phyloP scores from a whole-genome alignment of 129 eudicot genomes.

The Tagetes patula region DNA sequence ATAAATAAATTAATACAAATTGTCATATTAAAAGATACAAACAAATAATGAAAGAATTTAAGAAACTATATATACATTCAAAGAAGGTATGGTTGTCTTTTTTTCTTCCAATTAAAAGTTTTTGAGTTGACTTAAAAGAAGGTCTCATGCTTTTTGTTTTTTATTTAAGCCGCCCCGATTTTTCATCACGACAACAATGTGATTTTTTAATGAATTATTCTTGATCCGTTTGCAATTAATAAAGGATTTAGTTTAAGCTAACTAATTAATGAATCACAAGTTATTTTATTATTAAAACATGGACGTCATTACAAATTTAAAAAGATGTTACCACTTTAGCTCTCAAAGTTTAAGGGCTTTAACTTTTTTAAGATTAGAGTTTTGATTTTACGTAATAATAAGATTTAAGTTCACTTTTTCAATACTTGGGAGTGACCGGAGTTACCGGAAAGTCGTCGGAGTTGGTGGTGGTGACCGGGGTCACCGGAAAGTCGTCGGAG shows the following conservation, averaged over 20 bases:
- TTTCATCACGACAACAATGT: not conserved
- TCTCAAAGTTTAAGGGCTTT: no score
- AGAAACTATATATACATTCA: not conserved
- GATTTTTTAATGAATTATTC: not conserved
- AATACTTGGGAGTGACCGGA: no score
- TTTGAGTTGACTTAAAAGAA: slow-evolving; percentile 2
- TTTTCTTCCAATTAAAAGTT: not conserved
- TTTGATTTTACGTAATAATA: no score
- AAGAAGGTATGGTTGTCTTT: not conserved
- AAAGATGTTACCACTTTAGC: no score
- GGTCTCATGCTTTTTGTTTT: not conserved
- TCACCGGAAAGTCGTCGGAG: no score
- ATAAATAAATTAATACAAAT: not conserved
- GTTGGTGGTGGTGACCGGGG: no score
- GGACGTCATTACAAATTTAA: no score
- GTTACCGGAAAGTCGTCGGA: no score
- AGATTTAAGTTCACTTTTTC: no score
- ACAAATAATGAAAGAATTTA: not conserved
- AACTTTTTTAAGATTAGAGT: no score
- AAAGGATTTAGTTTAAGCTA: not conserved
- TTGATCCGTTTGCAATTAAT: not conserved
- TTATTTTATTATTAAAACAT: not conserved
- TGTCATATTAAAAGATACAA: not conserved
- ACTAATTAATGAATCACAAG: not conserved
- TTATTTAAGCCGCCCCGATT: not conserved